Conservation (phyloP, 2,329 filamentous ascomycete genomes). For the Trichoderma pleuroti region DNA sequence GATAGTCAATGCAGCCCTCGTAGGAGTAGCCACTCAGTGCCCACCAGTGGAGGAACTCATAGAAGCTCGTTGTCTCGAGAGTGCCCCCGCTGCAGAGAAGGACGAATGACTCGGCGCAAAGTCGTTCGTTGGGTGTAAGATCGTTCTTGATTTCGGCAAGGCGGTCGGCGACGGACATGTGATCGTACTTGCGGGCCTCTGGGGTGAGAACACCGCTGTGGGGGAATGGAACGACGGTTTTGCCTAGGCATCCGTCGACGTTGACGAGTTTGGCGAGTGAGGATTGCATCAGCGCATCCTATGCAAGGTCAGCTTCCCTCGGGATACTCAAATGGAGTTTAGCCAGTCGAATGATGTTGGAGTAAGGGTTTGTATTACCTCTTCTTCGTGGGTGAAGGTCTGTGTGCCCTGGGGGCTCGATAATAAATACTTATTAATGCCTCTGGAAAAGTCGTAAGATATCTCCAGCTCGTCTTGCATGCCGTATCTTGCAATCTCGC, state of each 20-base stretch:
- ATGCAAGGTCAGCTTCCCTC: background rate
- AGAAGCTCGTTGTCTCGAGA: conserved; percentile 13
- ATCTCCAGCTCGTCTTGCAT: conserved; percentile 11
- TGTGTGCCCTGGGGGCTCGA: background rate
- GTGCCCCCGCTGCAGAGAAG: conserved; percentile 9
- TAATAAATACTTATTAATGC: conserved; percentile 7
- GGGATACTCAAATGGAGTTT: background rate
- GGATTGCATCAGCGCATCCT: conserved; percentile 13
- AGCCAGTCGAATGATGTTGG: background rate
- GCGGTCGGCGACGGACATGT: conserved; percentile 10
- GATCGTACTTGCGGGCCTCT: conserved; percentile 14
- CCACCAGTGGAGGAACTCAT: conserved; percentile 15
- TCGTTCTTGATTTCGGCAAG: conserved; percentile 8
- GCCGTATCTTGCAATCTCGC: conserved; percentile 14
- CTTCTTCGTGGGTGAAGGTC: conserved; percentile 11
- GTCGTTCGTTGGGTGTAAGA: conserved; percentile 7
- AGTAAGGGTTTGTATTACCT: background rate
- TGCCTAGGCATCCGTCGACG: conserved; percentile 4
- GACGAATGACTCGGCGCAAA: conserved; percentile 3
- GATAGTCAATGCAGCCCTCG: conserved; percentile 10
- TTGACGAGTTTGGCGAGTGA: conserved; percentile 13
- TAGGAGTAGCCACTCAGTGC: conserved; percentile 12
- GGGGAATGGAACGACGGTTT: conserved; percentile 4
- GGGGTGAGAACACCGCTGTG: background rate
- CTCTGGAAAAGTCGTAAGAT: conserved; percentile 12